Evolutionary conservation across 495 filamentous ascomycete genomes (phyloP), one percentile per base, ranked within the genome.

Genomic region (Talaromyces adpressus): DNA sequence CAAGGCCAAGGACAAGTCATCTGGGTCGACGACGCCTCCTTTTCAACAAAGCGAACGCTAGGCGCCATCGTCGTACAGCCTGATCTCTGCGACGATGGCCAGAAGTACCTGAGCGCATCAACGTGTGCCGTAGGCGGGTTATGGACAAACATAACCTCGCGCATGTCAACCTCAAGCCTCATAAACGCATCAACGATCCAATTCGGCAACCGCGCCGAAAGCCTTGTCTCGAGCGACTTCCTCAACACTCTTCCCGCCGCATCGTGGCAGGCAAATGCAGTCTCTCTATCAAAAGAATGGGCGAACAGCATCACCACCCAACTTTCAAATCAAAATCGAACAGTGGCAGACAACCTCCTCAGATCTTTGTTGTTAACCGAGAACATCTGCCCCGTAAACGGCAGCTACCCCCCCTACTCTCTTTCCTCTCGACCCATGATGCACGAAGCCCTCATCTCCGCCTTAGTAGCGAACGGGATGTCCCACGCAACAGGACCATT

Each of bases 31-130:
- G 29, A 59, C 29, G 30, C 39, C 14, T 23, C 57, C 16, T 59
- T 59, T 5, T 20, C 27, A 8, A 59, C 30, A 3, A 30, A 23
- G 3, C 32, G 25, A 4, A 59, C 57, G 9, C 29, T 59, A 23
- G 57, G 57, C 12, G 57, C 57, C 18, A 59, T 59, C 25, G 18
- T 59, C 29, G 57, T 59, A 39, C 57, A 59, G 57, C 57, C 57
- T 4, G 57, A 59, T 39, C 29, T 59, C 25, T 59, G 57, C 16
- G 27, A 59, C 57, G 18, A 59, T 14, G 57, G 57, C 30, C 57
- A 59, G 34, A 59, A 23, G 22, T 59, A 59, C 4, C 57, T 59
- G 30, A 59, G 57, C 57, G 29, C 20, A 3, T 59, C 57, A 9
- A 5, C 57, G n/a, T 59, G 57, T 12, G 57, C 57, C 14, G 32